Percentiles rank a stretch among this genome's conserved stretches.
phyloP scores from a whole-genome alignment of 345 rosid genomes.

The Citrus glauca region DNA sequence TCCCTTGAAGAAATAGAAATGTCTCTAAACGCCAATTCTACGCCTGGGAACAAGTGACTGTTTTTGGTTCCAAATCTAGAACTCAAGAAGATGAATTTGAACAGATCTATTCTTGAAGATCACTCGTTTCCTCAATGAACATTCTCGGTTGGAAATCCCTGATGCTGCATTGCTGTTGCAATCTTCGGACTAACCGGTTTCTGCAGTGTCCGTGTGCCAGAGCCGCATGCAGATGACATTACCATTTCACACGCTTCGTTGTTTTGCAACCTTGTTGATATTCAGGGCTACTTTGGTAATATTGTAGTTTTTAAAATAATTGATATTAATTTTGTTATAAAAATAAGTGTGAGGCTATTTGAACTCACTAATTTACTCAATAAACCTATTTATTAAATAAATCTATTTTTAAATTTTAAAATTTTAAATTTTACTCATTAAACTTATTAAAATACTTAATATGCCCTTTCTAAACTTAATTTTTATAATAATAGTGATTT shows the following conservation, averaged over 20 bases:
- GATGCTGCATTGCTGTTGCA: background rate
- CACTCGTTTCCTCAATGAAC: background rate
- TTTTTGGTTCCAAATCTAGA: background rate
- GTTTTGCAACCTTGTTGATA: too few species aligned
- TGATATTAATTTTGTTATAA: too few species aligned
- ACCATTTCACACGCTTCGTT: background rate
- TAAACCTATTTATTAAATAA: too few species aligned
- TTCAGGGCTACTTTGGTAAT: too few species aligned
- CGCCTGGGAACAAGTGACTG: constrained; percentile 14
- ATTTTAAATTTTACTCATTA: too few species aligned
- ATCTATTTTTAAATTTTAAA: too few species aligned
- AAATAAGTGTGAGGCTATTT: too few species aligned
- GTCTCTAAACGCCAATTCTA: constrained; percentile 42
- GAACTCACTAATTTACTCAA: too few species aligned
- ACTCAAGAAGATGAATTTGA: background rate
- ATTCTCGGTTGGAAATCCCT: background rate
- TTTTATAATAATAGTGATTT: too few species aligned
- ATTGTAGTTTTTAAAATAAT: too few species aligned
- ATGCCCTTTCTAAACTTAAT: too few species aligned
- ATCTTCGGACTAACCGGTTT: background rate
- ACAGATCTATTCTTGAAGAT: background rate
- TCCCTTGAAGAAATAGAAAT: constrained; percentile 77
- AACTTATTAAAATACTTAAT: too few species aligned
- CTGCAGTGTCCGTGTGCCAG: background rate
- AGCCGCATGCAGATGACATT: background rate